A percentile compares a stretch with the other conserved stretches of the same genome.
Evolutionary conservation across 148 eudicot genomes (phyloP).

Genomic region (Vaccinium myrtillus): DNA sequence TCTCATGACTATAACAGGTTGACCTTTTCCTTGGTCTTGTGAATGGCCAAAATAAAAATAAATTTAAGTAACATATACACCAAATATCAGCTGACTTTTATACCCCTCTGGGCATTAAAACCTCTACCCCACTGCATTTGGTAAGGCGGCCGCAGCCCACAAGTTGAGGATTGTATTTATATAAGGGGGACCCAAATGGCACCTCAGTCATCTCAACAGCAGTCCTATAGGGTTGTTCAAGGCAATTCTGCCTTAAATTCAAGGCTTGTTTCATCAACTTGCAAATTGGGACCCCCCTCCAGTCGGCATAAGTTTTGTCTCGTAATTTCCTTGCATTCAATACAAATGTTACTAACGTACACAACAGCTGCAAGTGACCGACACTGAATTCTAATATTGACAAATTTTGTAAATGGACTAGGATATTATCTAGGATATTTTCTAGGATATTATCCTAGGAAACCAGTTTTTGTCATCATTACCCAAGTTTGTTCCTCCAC

Average conservation of each 20-base stretch:
- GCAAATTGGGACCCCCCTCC: constrained; percentile 12
- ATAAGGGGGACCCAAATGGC: background rate
- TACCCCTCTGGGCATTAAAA: background rate
- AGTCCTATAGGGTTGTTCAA: background rate
- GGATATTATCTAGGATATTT: background rate
- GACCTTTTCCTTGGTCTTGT: too few relatives aligned
- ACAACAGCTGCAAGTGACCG: constrained; percentile 2
- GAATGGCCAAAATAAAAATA: too few relatives aligned
- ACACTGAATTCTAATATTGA: background rate
- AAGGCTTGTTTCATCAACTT: background rate
- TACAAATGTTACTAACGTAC: background rate
- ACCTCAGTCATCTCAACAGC: background rate
- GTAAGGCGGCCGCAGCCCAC: background rate
- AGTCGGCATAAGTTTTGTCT: constrained; percentile 6
- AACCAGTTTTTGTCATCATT: background rate
- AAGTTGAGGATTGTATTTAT: background rate
- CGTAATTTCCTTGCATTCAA: background rate
- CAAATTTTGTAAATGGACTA: background rate
- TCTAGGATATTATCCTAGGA: background rate
- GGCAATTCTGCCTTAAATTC: background rate
- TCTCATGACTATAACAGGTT: too few relatives aligned
- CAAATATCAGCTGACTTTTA: background rate
- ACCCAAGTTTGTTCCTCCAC: background rate
- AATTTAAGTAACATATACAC: background rate
- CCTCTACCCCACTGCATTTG: background rate